A percentile compares a stretch with the other conserved stretches of the same genome.
Evolutionary conservation across 164 flowering plant species (phyloP).

Genomic region (Kingdonia uniflora): DNA sequence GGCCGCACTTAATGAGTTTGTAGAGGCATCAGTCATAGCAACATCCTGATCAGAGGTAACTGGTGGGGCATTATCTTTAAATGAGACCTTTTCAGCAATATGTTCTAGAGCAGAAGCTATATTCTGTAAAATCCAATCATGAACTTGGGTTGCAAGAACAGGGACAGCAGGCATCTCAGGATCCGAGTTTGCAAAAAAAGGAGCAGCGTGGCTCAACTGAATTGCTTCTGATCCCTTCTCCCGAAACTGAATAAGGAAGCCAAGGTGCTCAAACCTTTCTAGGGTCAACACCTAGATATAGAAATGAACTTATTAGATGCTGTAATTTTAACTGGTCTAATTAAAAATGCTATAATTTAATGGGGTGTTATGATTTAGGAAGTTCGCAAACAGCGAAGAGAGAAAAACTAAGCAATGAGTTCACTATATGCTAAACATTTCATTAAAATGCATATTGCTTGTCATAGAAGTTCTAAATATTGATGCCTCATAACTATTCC

Average conservation of each 20-base stretch:
- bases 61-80: slow-evolving; percentile 71
- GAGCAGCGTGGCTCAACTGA: slow-evolving; percentile 75
- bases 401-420: too few relatives aligned
- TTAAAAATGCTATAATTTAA: too few relatives aligned
- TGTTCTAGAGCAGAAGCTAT: slow-evolving; percentile 60
- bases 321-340: too few relatives aligned
- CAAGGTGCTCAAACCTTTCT: slow-evolving; percentile 91
- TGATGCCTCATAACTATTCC: too few relatives aligned
- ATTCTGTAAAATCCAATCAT: slow-evolving; percentile 81
- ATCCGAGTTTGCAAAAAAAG: slow-evolving; percentile 97
- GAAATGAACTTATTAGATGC: not conserved
- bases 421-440: too few relatives aligned
- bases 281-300: slow-evolving; percentile 61
- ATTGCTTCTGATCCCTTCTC: slow-evolving; percentile 61
- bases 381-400: too few relatives aligned
- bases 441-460: too few relatives aligned
- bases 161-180: slow-evolving; percentile 98
- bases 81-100: slow-evolving; percentile 50
- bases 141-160: slow-evolving; percentile 84
- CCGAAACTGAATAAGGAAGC: slow-evolving; percentile 74
- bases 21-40: slow-evolving; percentile 81
- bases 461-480: too few relatives aligned
- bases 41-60: slow-evolving; percentile 71
- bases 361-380: too few relatives aligned
- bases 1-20: slow-evolving; percentile 33